A percentile compares a stretch with the other conserved stretches of the same genome.
These are phyloP conservation scores for Pholiota molesta DNA, from an alignment of 768 basidiomycete species.

Conservation along the genomic window DNA sequence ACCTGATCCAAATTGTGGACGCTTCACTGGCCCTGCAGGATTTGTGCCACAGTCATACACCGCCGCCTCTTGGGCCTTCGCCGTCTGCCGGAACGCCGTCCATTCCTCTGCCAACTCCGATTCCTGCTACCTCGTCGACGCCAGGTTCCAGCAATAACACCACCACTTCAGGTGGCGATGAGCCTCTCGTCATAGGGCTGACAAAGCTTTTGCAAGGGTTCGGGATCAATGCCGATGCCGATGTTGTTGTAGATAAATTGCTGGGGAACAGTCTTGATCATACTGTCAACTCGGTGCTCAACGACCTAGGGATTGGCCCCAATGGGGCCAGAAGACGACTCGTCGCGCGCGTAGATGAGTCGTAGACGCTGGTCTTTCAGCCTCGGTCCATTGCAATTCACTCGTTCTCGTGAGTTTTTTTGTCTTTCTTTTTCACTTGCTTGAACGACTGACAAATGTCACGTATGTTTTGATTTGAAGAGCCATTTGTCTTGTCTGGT, in stretches of 20 bases:
- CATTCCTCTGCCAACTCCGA: neutral
- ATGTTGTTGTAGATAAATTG: slow-evolving; percentile 17
- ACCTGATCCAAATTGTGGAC: slow-evolving; percentile 12
- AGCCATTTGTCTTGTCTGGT: neutral
- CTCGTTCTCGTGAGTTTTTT: neutral
- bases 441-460: neutral
- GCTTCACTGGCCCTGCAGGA: slow-evolving; percentile 13
- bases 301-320: slow-evolving; percentile 17
- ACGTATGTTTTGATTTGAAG: neutral
- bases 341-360: neutral
- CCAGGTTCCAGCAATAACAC: neutral
- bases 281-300: slow-evolving; percentile 11
- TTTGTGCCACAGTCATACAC: slow-evolving; percentile 6
- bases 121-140: neutral
- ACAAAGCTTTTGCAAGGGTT: slow-evolving; percentile 19
- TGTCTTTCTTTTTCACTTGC: neutral
- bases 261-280: slow-evolving; percentile 13
- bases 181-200: slow-evolving; percentile 17
- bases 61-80: neutral
- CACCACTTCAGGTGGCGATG: neutral
- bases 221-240: slow-evolving; percentile 15
- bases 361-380: neutral
- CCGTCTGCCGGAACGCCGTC: neutral
- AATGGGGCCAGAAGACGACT: slow-evolving; percentile 9
- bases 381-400: neutral